Evolutionary conservation across 1,284 basidiomycete genomes (phyloP), one percentile per base, ranked within the genome.

Genomic region (Phaffia rhodozyma): DNA sequence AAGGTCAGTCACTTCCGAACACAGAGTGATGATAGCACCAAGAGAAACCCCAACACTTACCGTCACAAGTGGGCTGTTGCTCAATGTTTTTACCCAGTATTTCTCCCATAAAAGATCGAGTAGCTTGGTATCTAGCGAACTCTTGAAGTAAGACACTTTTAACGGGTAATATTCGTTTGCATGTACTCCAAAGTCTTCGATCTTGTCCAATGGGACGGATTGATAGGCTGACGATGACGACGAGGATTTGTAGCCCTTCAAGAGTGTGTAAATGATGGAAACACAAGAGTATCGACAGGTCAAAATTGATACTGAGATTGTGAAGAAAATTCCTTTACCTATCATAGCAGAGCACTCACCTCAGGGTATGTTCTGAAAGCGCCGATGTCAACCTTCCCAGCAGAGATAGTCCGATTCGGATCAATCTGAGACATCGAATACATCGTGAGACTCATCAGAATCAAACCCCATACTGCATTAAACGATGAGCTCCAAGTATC

Each of bases 151-250:
- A 74, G 94, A 87, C 27, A 98, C 86, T 55, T 94, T 90, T 27
- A 98, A 81, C 21, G 85, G 86, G 74, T 98, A 98, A 75, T 98
- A 98, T 67, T 90, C 84, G 71, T 89, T 88, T n/a, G 94, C 92
- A 72, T 99, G 94, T 2, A 96, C 94, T 73, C 94, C 94, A 71
- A 96, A 97, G 74, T 97, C 92, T 75, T 96, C 92, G 66, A 97
- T 92, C 79, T 96, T 96, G 77, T 82, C 84, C 51, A 94, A 81
- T 0, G 94, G 94, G 68, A 97, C 94, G 55, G 86, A 90, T 74
- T 97, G 93, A 72, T 96, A 96, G 73, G 77, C 75, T 32, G 91
- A 89, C 9, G 85, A 83, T n/a, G 81, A 74, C 0, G 83, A 79
- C 75, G 68, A 80, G 0, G 89, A 91, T 1, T 84, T 89, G 76